These are phyloP conservation scores for Diddensiella santjacobensis DNA, from an alignment of 805 yeast species.

Conservation along the genomic window DNA sequence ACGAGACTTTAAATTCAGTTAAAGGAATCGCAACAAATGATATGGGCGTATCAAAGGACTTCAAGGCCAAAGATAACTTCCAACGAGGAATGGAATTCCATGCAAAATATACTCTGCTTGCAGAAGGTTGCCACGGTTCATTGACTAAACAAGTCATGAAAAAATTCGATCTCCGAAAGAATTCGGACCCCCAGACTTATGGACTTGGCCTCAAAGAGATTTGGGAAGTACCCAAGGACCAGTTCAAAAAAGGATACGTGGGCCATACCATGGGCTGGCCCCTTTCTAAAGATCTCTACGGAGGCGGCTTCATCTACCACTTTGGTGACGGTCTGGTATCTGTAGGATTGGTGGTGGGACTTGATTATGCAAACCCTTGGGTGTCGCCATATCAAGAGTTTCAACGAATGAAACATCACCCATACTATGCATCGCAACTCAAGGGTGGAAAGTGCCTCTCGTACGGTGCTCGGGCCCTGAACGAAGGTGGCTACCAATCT, in stretches of 20 bases:
- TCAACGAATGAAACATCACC: slow-evolving; percentile 90
- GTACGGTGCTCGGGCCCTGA: slow-evolving; percentile 93
- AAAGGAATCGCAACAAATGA: slow-evolving; percentile 93
- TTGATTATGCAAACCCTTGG: slow-evolving; percentile 94
- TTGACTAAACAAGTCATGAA: slow-evolving; percentile 71
- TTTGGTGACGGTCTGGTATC: slow-evolving; percentile 91
- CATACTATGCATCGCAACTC: slow-evolving; percentile 67
- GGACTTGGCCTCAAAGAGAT: slow-evolving; percentile 96
- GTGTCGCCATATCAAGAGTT: slow-evolving; percentile 94
- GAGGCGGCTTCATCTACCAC: slow-evolving; percentile 97
- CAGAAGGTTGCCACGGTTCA: slow-evolving; percentile 99
- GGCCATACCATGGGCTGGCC: slow-evolving; percentile 92
- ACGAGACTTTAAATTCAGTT: slow-evolving; percentile 49
- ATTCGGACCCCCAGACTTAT: slow-evolving; percentile 75
- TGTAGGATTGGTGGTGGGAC: slow-evolving; percentile 90
- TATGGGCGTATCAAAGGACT: slow-evolving; percentile 74
- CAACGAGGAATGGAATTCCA: slow-evolving; percentile 98
- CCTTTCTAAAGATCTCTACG: slow-evolving; percentile 66
- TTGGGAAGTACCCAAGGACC: slow-evolving; percentile 87
- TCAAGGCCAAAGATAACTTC: slow-evolving; percentile 74
- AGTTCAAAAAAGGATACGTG: slow-evolving; percentile 74
- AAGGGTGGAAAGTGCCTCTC: slow-evolving; percentile 90
- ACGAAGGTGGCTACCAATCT: slow-evolving; percentile 95
- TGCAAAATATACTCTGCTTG: slow-evolving; percentile 81
- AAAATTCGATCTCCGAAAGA: slow-evolving; percentile 62